Percentiles rank a stretch among this genome's conserved stretches.
Conservation (phyloP, 2,329 filamentous ascomycete species). For the Hyphodiscus sp. region DNA sequence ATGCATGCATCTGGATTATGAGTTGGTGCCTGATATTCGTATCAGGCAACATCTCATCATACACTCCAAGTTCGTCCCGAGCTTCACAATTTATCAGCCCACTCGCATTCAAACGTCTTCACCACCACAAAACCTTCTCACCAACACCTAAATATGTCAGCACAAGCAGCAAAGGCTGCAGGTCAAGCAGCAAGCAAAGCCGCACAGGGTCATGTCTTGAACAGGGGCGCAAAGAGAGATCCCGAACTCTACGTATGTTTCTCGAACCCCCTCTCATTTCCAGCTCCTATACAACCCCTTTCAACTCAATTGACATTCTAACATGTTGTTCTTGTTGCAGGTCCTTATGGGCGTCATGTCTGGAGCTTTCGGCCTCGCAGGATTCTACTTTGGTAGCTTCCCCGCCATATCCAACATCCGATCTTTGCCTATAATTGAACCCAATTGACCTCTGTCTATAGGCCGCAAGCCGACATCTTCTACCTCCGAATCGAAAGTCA, state of each 20-base stretch:
- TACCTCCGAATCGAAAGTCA: slow-evolving; percentile 73
- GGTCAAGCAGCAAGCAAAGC: slow-evolving; percentile 34
- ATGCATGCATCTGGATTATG: too few species aligned
- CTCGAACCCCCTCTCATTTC: slow-evolving; percentile 18
- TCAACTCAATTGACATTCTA: slow-evolving; percentile 1
- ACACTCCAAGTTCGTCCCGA: neutral
- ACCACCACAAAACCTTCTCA: slow-evolving; percentile 7
- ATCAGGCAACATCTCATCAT: neutral
- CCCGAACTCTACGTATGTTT: slow-evolving; percentile 66
- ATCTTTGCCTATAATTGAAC: neutral
- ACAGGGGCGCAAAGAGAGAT: slow-evolving; percentile 60
- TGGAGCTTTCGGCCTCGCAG: slow-evolving; percentile 77
- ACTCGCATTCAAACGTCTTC: neutral
- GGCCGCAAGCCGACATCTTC: slow-evolving; percentile 79
- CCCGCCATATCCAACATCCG: slow-evolving; percentile 1
- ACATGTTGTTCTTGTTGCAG: slow-evolving; percentile 39
- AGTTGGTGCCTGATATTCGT: neutral
- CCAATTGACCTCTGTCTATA: slow-evolving; percentile 33
- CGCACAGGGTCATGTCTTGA: slow-evolving; percentile 41
- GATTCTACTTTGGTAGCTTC: slow-evolving; percentile 73
- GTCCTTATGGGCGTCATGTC: slow-evolving; percentile 89
- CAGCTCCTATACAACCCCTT: neutral
- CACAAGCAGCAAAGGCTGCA: slow-evolving; percentile 27
- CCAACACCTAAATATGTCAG: slow-evolving; percentile 25
- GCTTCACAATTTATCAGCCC: neutral